Evolutionary conservation across 352 stramenopile species (phyloP).

Genomic region (Phytophthora boehmeriae): DNA sequence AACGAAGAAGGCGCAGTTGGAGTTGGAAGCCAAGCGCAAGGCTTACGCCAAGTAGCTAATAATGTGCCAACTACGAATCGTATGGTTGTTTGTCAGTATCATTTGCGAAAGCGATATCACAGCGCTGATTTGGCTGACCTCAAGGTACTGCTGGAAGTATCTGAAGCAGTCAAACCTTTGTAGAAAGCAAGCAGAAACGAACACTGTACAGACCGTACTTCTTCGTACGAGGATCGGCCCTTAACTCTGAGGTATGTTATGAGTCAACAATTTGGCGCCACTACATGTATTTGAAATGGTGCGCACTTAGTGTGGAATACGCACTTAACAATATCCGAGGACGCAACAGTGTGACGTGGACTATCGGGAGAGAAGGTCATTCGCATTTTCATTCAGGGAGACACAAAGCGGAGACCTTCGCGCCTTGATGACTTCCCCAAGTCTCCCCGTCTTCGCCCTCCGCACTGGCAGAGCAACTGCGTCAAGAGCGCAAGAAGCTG

Average conservation of each 20-base stretch:
- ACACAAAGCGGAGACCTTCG: conserved; percentile 20
- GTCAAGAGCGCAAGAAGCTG: conserved; percentile 81
- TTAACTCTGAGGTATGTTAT: no score
- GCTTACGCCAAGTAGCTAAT: conserved; percentile 10
- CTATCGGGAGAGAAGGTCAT: conserved; percentile 6
- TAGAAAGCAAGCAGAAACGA: no score
- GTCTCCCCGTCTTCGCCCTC: not conserved
- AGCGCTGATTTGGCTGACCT: no score
- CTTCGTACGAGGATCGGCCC: conserved; percentile 61
- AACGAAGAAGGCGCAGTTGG: conserved; percentile 58
- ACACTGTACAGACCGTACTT: conserved; percentile 42
- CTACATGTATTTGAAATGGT: no score
- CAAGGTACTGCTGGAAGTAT: no score
- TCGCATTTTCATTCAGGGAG: conserved; percentile 1
- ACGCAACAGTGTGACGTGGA: not conserved
- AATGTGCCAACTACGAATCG: not conserved
- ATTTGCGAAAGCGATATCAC: no score
- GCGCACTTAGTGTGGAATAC: no score
- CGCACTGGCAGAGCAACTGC: conserved; percentile 61
- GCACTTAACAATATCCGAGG: no score
- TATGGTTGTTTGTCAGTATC: not conserved
- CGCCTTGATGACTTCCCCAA: not conserved
- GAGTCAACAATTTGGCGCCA: no score
- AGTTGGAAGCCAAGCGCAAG: conserved; percentile 48
- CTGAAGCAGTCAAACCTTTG: no score